A percentile compares a stretch with the other conserved stretches of the same genome.
Conservation (phyloP, 768 basidiomycete species). For the Cyclocybe aegerita region DNA sequence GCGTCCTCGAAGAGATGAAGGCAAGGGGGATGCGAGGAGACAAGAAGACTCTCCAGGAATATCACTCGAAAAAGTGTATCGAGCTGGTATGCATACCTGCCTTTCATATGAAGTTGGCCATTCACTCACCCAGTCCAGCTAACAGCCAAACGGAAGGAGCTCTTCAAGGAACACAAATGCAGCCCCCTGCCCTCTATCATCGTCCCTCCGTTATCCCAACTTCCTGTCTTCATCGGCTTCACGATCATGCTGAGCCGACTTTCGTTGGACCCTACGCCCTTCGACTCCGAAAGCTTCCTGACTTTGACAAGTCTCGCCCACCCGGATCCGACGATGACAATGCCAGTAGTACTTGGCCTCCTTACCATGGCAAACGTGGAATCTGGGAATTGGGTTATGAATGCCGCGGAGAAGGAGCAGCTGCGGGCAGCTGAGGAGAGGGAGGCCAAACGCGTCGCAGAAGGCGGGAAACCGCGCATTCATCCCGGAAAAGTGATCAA, state of each 20-base stretch:
- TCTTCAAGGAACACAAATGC: conserved; percentile 61
- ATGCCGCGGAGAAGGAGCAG: conserved; percentile 52
- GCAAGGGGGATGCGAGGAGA: conserved; percentile 52
- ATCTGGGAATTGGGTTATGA: conserved; percentile 71
- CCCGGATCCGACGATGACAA: conserved; percentile 65
- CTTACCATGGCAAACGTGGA: conserved; percentile 81
- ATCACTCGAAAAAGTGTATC: conserved; percentile 47
- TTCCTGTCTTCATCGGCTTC: conserved; percentile 71
- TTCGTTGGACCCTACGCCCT: conserved; percentile 58
- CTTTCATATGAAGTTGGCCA: background rate
- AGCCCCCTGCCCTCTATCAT: conserved; percentile 55
- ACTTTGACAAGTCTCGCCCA: conserved; percentile 70
- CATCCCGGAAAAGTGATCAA: conserved; percentile 49
- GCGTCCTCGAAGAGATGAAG: conserved; percentile 54
- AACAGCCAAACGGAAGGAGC: conserved; percentile 50
- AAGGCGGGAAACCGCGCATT: conserved; percentile 44
- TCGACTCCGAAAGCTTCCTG: conserved; percentile 77
- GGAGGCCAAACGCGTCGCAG: conserved; percentile 45
- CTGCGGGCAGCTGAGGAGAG: conserved; percentile 46
- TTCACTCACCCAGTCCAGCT: conserved; percentile 37
- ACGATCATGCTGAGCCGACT: conserved; percentile 57
- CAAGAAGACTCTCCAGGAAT: conserved; percentile 46
- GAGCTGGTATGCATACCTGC: conserved; percentile 40
- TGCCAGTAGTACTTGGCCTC: conserved; percentile 73
- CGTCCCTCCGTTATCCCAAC: conserved; percentile 62